A percentile compares a stretch with the other conserved stretches of the same genome.
phyloP scores from a whole-genome alignment of 352 stramenopile genomes.

The Globisporangium solare region DNA sequence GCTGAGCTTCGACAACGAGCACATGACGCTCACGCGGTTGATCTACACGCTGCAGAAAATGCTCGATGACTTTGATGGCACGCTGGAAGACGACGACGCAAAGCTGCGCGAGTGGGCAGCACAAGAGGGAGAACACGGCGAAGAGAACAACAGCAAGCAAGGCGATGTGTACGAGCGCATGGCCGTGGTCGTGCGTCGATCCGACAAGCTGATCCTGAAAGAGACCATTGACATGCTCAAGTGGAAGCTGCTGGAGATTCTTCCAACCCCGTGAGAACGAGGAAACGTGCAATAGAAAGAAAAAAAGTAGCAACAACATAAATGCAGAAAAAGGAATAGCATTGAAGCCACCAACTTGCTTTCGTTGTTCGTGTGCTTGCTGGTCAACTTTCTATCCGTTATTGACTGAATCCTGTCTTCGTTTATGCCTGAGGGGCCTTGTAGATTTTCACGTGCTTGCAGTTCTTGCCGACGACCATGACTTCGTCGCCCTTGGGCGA shows the following conservation, averaged over 20 bases:
- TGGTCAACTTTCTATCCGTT: background rate
- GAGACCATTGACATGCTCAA: conserved; percentile 72
- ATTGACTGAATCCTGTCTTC: background rate
- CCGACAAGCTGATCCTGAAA: conserved; percentile 56
- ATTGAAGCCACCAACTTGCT: conserved; percentile 3
- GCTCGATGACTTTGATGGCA: conserved; percentile 37
- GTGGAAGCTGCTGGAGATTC: conserved; percentile 54
- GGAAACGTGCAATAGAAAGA: background rate
- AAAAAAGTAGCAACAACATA: background rate
- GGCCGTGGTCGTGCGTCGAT: conserved; percentile 44
- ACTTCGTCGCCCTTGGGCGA: conserved; percentile 56
- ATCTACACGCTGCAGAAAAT: conserved; percentile 64
- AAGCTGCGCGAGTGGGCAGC: conserved; percentile 22
- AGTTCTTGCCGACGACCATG: conserved; percentile 56
- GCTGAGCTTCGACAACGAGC: conserved; percentile 51
- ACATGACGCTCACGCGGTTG: conserved; percentile 38
- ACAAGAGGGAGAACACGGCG: background rate
- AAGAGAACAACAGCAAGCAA: conserved; percentile 1
- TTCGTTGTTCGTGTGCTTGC: conserved; percentile 10
- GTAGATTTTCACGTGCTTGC: conserved; percentile 70
- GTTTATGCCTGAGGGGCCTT: conserved; percentile 29
- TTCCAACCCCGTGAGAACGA: conserved; percentile 28
- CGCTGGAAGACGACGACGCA: conserved; percentile 38
- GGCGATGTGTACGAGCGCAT: conserved; percentile 44
- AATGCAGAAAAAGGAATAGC: background rate